Base-by-base conservation (phyloP, 805 yeast species). In the Limtongozyma cylindracea region DNA sequence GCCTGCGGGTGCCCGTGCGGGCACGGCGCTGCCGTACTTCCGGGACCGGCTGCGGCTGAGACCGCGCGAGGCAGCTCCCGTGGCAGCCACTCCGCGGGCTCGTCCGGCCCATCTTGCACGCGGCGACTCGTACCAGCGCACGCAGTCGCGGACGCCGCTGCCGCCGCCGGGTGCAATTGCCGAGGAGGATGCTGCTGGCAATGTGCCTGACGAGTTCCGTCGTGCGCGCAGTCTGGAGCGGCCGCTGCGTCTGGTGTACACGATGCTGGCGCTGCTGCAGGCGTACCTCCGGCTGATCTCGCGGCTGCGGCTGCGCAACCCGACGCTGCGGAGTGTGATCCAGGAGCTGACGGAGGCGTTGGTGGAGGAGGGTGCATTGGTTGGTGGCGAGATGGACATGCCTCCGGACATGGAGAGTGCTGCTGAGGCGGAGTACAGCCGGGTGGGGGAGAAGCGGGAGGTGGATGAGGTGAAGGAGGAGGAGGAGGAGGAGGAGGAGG, bases 41-140 rank as follows among this genome's bases (percentile, higher is more conserved):
- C 15, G 15, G 12, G 12, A 10, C 10, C 12, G 20, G 10, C 13
- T 12, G 12, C 29, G 44, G 8, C 32, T 41, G 3, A 29, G 45
- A 18, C 38, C 49, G 8, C 19, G 31, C 12, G 27, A 39, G 6
- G 28, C 32, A 4, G 30, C 37, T 25, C 78, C 80, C 2, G n/a
- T n/a, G n/a, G n/a, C n/a, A n/a, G n/a, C n/a, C n/a, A n/a, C n/a
- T n/a, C n/a, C n/a, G n/a, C n/a, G n/a, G n/a, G n/a, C n/a, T n/a
- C n/a, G n/a, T n/a, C n/a, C n/a, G n/a, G 15, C 6, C 6, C 76
- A 70, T 41, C 49, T 72, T 33, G 82, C 84, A 3, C 53, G 73
- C 28, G 88, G 84, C 17, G 82, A 70, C 29, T 65, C 80, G 2
- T 71, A 71, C 37, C 73, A 68, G 32, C 57, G 60, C 32, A 61